Conservation (phyloP, 192 early-diverging fungal species). For the Coemansia asiatica region DNA sequence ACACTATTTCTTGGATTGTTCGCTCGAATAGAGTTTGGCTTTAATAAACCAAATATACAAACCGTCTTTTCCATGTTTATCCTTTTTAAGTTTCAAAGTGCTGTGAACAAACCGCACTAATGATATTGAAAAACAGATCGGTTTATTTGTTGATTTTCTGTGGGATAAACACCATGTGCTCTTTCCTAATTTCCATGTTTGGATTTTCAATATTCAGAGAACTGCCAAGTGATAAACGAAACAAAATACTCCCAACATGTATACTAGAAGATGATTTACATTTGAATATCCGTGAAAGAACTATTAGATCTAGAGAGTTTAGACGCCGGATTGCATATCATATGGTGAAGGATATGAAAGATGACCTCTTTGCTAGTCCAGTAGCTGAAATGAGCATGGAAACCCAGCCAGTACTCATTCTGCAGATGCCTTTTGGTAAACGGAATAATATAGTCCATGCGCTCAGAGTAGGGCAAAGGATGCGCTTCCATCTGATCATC, state of each 20-base stretch:
- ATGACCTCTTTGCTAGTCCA: conserved; percentile 50
- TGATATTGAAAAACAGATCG: neutral
- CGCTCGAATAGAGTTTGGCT: too few species aligned
- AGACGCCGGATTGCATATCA: conserved; percentile 19
- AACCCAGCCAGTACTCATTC: conserved; percentile 56
- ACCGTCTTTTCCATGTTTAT: too few species aligned
- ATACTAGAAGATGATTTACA: neutral
- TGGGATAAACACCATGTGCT: neutral
- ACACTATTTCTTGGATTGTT: too few species aligned
- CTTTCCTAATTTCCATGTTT: neutral
- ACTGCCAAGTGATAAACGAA: neutral
- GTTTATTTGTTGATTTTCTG: neutral
- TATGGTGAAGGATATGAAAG: conserved; percentile 48
- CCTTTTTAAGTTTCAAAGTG: neutral
- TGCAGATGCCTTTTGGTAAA: conserved; percentile 46
- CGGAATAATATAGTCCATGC: conserved; percentile 56
- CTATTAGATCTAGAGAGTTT: neutral
- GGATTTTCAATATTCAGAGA: neutral
- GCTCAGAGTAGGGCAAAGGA: conserved; percentile 39
- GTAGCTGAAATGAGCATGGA: conserved; percentile 53
- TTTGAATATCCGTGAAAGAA: neutral
- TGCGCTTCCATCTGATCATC: conserved; percentile 5
- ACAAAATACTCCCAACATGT: neutral
- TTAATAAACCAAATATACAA: too few species aligned
- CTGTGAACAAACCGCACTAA: neutral